Conservation (phyloP, 257 asterid species). For the Gentiana macrophylla region DNA sequence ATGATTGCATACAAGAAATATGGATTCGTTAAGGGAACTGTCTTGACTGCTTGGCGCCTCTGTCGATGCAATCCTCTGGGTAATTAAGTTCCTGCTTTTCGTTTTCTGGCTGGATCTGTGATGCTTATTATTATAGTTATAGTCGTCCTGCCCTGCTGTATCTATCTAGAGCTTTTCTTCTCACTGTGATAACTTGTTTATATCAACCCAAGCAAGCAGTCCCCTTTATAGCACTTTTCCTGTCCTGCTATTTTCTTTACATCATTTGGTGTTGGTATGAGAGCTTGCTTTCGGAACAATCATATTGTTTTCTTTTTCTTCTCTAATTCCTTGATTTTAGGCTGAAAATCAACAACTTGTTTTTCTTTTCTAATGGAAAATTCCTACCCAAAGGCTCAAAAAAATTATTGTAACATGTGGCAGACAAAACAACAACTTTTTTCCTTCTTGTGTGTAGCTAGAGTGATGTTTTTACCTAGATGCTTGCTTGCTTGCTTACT, state of each 20-base stretch:
- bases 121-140: background rate
- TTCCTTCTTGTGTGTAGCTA: background rate
- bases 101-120: background rate
- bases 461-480: background rate
- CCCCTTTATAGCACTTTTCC: background rate
- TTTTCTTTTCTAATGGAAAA: too few relatives aligned
- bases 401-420: too few relatives aligned
- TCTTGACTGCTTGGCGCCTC: constrained; percentile 76
- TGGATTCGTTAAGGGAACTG: constrained; percentile 66
- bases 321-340: too few relatives aligned
- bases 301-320: too few relatives aligned
- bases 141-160: background rate
- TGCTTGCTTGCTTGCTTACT: background rate
- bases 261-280: background rate
- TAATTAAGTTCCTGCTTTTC: constrained; percentile 8
- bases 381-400: too few relatives aligned
- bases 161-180: background rate
- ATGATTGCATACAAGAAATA: constrained; percentile 93
- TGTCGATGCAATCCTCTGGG: constrained; percentile 97
- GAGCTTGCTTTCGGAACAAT: too few relatives aligned
- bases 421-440: background rate
- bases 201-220: background rate
- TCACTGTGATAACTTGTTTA: background rate
- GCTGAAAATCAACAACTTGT: too few relatives aligned
- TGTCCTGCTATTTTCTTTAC: background rate